Base-by-base conservation (phyloP, 306 rosid genomes). In the Ceratonia siliqua region DNA sequence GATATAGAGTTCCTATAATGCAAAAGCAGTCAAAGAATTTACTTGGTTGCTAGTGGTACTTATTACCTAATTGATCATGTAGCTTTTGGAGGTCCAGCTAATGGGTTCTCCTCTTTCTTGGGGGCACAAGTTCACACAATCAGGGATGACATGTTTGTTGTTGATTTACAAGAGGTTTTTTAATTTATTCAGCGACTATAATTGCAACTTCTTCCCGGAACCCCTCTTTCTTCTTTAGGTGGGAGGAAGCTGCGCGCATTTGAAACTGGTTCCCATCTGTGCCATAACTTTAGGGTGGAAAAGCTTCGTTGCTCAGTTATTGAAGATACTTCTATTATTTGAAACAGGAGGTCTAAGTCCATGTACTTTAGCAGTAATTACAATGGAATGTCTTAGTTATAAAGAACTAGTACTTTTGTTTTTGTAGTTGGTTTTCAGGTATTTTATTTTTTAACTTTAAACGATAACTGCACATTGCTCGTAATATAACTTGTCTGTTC, bases 21-120 rank as follows among this genome's bases (percentile, higher is more conserved):
- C 83, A 1, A 87, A 89, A 85, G 82, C 89, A 75, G 52, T 83
- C 90, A 3, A 87, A 86, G 85, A 85, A 80, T 78, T 70, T 79
- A 65, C 63, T 85, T 32, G 84, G 73, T 81, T 87, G 87, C 90
- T 83, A 84, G 49, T 65, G 46, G 35, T 22, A 38, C 62, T 18
- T 32, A 17, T 14, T 41, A 25, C 62, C 50, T 76, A 41, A 42
- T 57, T 17, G 45, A 38, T 43, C 48, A 30, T 6, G 27, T 22
- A 48, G 59, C 67, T 46, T 32, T 62, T 25, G 63, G 25, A 35
- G 36, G 66, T 15, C 43, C 43, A 8, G 17, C 33, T 5, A 33
- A 57, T 2, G 20, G 35, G 62, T 7, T 21, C 62, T 55, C 62
- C 17, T 12, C 49, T 24, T 55, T 14, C 7, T 57, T 28, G 4